These are phyloP conservation scores for Ceratonia siliqua DNA, from an alignment of 306 rosid species.

Conservation along the genomic window DNA sequence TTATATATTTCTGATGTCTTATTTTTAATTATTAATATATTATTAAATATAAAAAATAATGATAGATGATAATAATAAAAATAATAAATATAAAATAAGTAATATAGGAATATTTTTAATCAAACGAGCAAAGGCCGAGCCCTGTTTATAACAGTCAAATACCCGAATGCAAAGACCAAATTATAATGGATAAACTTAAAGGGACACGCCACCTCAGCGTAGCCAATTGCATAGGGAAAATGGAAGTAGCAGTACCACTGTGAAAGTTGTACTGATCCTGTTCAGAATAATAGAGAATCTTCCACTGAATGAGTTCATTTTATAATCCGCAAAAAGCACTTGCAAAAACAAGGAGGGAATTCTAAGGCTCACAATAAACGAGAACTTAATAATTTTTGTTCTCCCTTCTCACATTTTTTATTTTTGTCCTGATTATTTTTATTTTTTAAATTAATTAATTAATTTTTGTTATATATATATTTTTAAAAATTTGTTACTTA, in stretches of 20 bases:
- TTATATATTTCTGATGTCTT: too few species aligned
- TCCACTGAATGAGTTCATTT: not conserved
- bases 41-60: not conserved
- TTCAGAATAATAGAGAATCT: not conserved
- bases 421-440: too few species aligned
- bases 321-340: not conserved
- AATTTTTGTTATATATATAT: too few species aligned
- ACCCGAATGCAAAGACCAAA: not conserved
- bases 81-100: not conserved
- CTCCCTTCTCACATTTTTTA: too few species aligned
- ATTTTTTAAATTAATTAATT: too few species aligned
- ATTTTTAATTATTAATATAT: too few species aligned
- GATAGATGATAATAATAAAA: not conserved
- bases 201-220: not conserved
- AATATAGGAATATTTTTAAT: not conserved
- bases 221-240: slow-evolving; percentile 25
- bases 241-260: not conserved
- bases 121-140: not conserved
- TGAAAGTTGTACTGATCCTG: slow-evolving; percentile 7
- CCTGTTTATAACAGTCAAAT: slow-evolving; percentile 5
- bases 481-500: too few species aligned
- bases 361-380: too few species aligned
- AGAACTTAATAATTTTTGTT: too few species aligned
- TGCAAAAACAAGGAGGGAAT: not conserved
- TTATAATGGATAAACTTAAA: not conserved